phyloP scores from a whole-genome alignment of 495 filamentous ascomycete species.

The Cercophora samala region DNA sequence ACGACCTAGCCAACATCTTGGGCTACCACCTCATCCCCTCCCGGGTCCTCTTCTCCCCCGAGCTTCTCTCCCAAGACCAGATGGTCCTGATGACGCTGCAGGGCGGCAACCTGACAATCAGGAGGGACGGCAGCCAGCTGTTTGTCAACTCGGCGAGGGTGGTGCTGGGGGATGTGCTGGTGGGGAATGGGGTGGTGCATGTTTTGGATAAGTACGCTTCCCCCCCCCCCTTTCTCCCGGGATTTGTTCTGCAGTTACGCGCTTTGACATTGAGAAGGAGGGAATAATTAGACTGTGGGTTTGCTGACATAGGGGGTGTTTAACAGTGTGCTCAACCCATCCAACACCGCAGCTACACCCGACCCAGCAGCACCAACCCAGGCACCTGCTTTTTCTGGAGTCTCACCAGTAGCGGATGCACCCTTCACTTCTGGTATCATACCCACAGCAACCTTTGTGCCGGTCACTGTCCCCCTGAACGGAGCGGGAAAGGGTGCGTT shows the following conservation, averaged over 20 bases:
- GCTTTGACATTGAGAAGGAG: too few relatives aligned
- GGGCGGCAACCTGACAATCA: constrained; percentile 43
- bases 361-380: constrained; percentile 34
- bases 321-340: constrained; percentile 31
- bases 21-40: constrained; percentile 38
- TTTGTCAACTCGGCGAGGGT: constrained; percentile 53
- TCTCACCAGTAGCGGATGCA: constrained; percentile 22
- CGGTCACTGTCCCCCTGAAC: constrained; percentile 30
- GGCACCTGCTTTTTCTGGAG: constrained; percentile 38
- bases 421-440: constrained; percentile 45
- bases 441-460: constrained; percentile 37
- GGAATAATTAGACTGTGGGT: background rate
- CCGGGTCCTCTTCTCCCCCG: constrained; percentile 42
- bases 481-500: background rate
- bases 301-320: background rate
- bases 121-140: constrained; percentile 38
- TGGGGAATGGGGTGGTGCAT: constrained; percentile 54
- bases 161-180: constrained; percentile 45
- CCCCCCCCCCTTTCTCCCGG: background rate
- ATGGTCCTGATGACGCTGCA: constrained; percentile 34
- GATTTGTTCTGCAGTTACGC: too few relatives aligned
- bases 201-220: constrained; percentile 45
- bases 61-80: constrained; percentile 31
- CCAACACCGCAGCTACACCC: constrained; percentile 29
- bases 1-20: constrained; percentile 24